These are phyloP conservation scores for Beverwykella pulmonaria DNA, from an alignment of 495 filamentous ascomycete genomes.

Conservation along the genomic window DNA sequence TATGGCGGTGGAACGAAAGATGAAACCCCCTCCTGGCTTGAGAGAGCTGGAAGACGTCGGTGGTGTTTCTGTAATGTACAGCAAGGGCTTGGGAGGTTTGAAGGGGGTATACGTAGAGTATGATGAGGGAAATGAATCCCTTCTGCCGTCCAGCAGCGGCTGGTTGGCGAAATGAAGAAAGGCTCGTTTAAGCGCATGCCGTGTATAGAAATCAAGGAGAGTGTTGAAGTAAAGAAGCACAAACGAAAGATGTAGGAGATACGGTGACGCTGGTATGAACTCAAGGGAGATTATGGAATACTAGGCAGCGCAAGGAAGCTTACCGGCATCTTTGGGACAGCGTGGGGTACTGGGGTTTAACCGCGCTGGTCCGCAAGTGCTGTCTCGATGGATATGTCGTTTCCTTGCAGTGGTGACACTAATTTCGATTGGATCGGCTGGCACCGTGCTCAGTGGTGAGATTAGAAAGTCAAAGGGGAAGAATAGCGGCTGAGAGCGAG, in stretches of 20 bases:
- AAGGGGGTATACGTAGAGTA: not conserved
- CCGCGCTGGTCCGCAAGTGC: not conserved
- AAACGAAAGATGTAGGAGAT: no score
- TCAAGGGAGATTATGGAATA: no score
- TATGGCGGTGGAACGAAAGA: constrained; percentile 34
- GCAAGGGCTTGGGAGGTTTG: constrained; percentile 19
- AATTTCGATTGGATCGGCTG: no score
- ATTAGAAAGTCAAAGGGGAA: not conserved
- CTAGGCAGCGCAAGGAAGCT: not conserved
- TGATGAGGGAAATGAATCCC: not conserved
- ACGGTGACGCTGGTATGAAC: no score
- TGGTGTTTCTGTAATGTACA: constrained; percentile 13
- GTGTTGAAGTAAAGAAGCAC: no score
- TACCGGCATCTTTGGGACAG: constrained; percentile 9
- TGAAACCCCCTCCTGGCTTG: not conserved
- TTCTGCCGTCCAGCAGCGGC: not conserved
- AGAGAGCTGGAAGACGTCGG: not conserved
- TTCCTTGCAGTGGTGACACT: not conserved
- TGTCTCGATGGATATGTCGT: not conserved
- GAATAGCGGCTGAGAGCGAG: not conserved
- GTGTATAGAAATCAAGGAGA: no score
- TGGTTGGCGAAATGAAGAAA: not conserved
- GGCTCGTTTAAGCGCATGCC: not conserved
- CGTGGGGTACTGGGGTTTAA: not conserved
- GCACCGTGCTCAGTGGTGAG: not conserved